phyloP scores from a whole-genome alignment of 1,139 yeast genomes.

The Arxiozyma telluris region DNA sequence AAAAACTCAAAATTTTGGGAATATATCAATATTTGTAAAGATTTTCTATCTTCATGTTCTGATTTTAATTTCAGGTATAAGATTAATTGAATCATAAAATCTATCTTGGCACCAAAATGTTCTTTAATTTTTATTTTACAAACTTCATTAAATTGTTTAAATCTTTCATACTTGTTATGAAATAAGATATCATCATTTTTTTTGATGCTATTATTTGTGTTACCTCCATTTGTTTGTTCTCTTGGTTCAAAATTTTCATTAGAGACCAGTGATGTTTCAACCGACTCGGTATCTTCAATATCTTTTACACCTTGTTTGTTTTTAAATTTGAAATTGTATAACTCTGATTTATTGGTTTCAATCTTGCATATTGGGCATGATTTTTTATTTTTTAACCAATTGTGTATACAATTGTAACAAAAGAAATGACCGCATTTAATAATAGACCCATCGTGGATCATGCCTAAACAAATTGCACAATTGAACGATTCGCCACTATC shows the following conservation, averaged over 20 bases:
- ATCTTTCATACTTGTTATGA: slow-evolving; percentile 17
- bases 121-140: slow-evolving; percentile 38
- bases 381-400: slow-evolving; percentile 53
- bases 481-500: slow-evolving; percentile 26
- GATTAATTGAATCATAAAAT: slow-evolving; percentile 67
- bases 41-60: slow-evolving; percentile 36
- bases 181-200: slow-evolving; percentile 3
- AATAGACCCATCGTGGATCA: slow-evolving; percentile 64
- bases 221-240: background rate
- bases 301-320: slow-evolving; percentile 6
- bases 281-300: background rate
- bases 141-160: slow-evolving; percentile 32
- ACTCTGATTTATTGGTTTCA: slow-evolving; percentile 40
- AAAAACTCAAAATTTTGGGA: slow-evolving; percentile 83
- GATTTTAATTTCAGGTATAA: slow-evolving; percentile 51
- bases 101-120: slow-evolving; percentile 76
- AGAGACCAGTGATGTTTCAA: background rate
- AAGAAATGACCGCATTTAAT: slow-evolving; percentile 88
- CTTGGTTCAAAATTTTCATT: background rate
- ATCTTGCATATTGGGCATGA: slow-evolving; percentile 80
- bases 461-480: slow-evolving; percentile 71
- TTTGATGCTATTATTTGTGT: background rate
- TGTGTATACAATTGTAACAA: slow-evolving; percentile 65
- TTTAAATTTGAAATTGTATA: slow-evolving; percentile 29
- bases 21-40: slow-evolving; percentile 64